A percentile compares a stretch with the other conserved stretches of the same genome.
These are phyloP conservation scores for Salix exigua DNA, from an alignment of 345 rosid genomes.

Conservation along the genomic window DNA sequence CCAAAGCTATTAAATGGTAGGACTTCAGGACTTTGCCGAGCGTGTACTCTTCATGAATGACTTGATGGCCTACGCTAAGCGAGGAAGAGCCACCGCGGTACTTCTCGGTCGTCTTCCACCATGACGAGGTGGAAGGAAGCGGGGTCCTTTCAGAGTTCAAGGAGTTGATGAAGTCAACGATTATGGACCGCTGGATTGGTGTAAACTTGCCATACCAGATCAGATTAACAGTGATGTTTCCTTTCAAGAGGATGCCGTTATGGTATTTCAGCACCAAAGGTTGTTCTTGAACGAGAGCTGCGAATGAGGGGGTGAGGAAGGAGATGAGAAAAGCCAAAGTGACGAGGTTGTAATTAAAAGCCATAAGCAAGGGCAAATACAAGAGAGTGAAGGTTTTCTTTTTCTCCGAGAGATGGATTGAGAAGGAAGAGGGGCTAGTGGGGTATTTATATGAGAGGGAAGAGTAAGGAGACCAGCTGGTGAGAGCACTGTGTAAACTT, in stretches of 20 bases:
- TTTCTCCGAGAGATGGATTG: too few relatives aligned
- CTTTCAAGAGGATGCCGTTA: slow-evolving; percentile 59
- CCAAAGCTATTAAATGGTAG: slow-evolving; percentile 51
- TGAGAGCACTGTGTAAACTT: slow-evolving; percentile 18
- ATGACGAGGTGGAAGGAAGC: slow-evolving; percentile 51
- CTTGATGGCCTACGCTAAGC: slow-evolving; percentile 54
- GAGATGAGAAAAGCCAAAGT: slow-evolving; percentile 19
- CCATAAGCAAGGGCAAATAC: slow-evolving; percentile 23
- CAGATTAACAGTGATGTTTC: slow-evolving; percentile 60
- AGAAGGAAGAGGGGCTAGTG: too few relatives aligned
- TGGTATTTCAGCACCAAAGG: slow-evolving; percentile 70
- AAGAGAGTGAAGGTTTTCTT: too few relatives aligned
- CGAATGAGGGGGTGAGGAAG: slow-evolving; percentile 16
- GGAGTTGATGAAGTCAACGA: slow-evolving; percentile 74
- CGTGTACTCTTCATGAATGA: slow-evolving; percentile 52
- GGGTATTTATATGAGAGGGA: slow-evolving; percentile 17
- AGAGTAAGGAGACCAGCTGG: slow-evolving; percentile 24
- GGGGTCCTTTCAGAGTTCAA: slow-evolving; percentile 26
- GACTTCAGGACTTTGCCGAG: slow-evolving; percentile 56
- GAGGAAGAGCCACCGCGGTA: slow-evolving; percentile 49
- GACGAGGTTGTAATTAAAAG: slow-evolving; percentile 35
- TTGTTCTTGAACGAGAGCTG: slow-evolving; percentile 68
- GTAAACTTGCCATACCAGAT: slow-evolving; percentile 85
- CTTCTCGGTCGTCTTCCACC: slow-evolving; percentile 87
- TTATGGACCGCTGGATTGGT: slow-evolving; percentile 60